These are phyloP conservation scores for Kwoniella botswanensis DNA, from an alignment of 768 basidiomycete species.

Conservation along the genomic window DNA sequence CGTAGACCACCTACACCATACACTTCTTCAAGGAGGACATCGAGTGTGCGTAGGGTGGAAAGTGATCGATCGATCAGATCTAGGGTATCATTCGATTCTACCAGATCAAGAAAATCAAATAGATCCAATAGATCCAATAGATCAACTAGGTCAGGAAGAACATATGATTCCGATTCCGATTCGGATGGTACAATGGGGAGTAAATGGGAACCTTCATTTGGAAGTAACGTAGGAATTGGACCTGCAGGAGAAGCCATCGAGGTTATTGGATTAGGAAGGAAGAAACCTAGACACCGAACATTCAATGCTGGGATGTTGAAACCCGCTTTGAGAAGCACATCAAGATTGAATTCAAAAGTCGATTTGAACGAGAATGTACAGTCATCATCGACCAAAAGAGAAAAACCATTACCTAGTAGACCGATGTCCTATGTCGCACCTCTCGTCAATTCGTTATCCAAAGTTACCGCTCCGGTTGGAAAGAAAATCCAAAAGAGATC, in stretches of 20 bases:
- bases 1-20: slow-evolving; percentile 45
- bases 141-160: neutral
- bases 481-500: slow-evolving; percentile 11
- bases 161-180: slow-evolving; percentile 7
- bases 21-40: slow-evolving; percentile 17
- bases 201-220: slow-evolving; percentile 40
- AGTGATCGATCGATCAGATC: slow-evolving; percentile 32
- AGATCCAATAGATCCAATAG: slow-evolving; percentile 10
- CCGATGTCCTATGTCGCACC: slow-evolving; percentile 34
- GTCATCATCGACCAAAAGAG: neutral
- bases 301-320: slow-evolving; percentile 42
- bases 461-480: neutral
- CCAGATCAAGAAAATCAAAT: slow-evolving; percentile 9
- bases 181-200: slow-evolving; percentile 6
- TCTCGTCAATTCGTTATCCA: slow-evolving; percentile 11
- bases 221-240: slow-evolving; percentile 35
- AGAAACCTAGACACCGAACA: slow-evolving; percentile 46
- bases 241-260: slow-evolving; percentile 51
- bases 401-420: slow-evolving; percentile 48
- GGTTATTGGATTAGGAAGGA: slow-evolving; percentile 46
- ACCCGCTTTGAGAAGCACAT: slow-evolving; percentile 34
- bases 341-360: slow-evolving; percentile 13
- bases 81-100: slow-evolving; percentile 40
- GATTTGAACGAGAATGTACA: neutral
- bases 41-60: slow-evolving; percentile 3